phyloP scores from a whole-genome alignment of 2,329 filamentous ascomycete genomes.

The Aspergillus floridensis region DNA sequence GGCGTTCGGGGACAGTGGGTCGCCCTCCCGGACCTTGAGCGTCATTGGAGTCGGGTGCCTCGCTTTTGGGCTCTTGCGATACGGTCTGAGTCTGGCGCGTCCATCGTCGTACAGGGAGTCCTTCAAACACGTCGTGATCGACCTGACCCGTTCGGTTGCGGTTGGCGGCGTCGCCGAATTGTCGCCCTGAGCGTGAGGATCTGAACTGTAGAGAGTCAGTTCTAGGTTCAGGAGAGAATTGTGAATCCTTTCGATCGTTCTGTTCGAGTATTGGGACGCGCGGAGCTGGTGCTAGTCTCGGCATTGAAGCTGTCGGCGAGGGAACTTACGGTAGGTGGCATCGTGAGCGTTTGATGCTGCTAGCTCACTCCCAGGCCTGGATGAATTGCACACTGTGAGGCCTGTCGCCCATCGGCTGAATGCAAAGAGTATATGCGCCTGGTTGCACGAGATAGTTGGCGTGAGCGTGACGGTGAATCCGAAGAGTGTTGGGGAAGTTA shows the following conservation, averaged over 20 bases:
- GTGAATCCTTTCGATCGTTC: background rate
- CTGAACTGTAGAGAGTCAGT: slow-evolving; percentile 48
- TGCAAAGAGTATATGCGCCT: background rate
- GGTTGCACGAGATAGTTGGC: background rate
- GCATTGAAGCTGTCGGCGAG: slow-evolving; percentile 9
- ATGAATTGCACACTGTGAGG: background rate
- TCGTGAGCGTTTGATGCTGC: slow-evolving; percentile 19
- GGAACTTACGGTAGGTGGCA: slow-evolving; percentile 37
- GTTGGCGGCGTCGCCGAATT: slow-evolving; percentile 49
- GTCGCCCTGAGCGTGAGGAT: slow-evolving; percentile 56
- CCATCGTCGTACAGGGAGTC: slow-evolving; percentile 89
- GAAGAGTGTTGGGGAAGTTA: background rate
- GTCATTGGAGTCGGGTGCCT: slow-evolving; percentile 47
- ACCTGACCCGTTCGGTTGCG: slow-evolving; percentile 48
- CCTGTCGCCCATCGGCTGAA: background rate
- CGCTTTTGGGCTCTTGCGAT: slow-evolving; percentile 63
- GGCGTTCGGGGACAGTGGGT: slow-evolving; percentile 63
- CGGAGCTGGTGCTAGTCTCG: background rate
- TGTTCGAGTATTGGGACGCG: background rate
- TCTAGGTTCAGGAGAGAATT: background rate
- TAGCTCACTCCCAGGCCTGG: slow-evolving; percentile 10
- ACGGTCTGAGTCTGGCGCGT: slow-evolving; percentile 68
- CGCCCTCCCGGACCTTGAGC: slow-evolving; percentile 28
- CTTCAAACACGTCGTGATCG: slow-evolving; percentile 67
- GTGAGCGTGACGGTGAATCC: background rate